phyloP scores from a whole-genome alignment of 257 asterid species.

The Solanum pimpinellifolium region DNA sequence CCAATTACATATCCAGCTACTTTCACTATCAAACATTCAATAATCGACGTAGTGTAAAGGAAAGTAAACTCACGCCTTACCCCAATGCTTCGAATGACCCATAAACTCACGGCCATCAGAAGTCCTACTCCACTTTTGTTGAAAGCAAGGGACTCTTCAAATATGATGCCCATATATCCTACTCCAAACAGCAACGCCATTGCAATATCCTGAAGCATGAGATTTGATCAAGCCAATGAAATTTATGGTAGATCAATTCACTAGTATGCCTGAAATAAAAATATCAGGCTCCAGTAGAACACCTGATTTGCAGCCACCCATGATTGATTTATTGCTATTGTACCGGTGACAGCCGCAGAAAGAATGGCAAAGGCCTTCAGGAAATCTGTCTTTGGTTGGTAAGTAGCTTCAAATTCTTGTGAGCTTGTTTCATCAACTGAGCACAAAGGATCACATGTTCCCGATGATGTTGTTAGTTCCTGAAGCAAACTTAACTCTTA shows the following conservation, averaged over 20 bases:
- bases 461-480: constrained; percentile 31
- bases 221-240: constrained; percentile 5
- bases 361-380: constrained; percentile 81
- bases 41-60: neutral
- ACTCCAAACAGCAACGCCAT: constrained; percentile 80
- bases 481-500: constrained; percentile 1
- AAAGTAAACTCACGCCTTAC: constrained; percentile 24
- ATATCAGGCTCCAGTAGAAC: constrained; percentile 2
- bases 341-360: constrained; percentile 74
- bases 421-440: constrained; percentile 82
- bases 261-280: constrained; percentile 4
- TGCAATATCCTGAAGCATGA: constrained; percentile 69
- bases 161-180: constrained; percentile 91
- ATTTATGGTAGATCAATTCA: neutral
- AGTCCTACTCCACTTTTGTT: constrained; percentile 98
- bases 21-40: neutral
- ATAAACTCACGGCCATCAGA: constrained; percentile 90
- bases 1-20: neutral
- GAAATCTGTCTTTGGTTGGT: constrained; percentile 81
- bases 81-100: constrained; percentile 93
- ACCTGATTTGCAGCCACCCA: constrained; percentile 99
- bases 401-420: constrained; percentile 48
- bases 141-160: constrained; percentile 94
- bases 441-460: constrained; percentile 94
- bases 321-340: constrained; percentile 82